phyloP scores from a whole-genome alignment of 306 rosid genomes.

The Castanea sativa region DNA sequence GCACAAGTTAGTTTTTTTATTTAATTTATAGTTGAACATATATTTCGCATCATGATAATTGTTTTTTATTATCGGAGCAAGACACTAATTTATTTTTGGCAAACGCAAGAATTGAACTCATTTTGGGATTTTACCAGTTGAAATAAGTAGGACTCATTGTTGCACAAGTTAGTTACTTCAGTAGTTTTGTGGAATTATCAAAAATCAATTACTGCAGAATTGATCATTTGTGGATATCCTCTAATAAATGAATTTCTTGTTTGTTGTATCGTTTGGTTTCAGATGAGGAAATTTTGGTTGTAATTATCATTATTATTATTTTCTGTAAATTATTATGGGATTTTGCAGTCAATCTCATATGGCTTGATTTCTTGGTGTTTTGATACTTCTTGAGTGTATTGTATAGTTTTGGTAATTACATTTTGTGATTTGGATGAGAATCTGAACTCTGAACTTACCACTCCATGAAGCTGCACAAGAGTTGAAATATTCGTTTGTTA shows the following conservation, averaged over 20 bases:
- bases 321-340: not conserved
- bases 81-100: too few relatives aligned
- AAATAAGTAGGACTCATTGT: too few relatives aligned
- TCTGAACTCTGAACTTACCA: not conserved
- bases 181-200: too few relatives aligned
- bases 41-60: too few relatives aligned
- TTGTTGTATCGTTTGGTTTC: not conserved
- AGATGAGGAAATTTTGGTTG: not conserved
- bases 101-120: too few relatives aligned
- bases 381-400: not conserved
- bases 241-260: not conserved
- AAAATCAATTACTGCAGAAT: not conserved
- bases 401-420: not conserved
- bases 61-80: too few relatives aligned
- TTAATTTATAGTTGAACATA: too few relatives aligned
- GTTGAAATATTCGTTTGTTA: not conserved
- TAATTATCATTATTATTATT: not conserved
- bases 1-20: not conserved
- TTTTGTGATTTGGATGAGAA: not conserved
- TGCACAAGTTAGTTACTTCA: not conserved
- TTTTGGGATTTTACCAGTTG: too few relatives aligned
- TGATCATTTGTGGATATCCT: too few relatives aligned
- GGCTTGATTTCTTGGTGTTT: not conserved
- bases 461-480: not conserved
- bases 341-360: not conserved